Conservation (phyloP, 768 basidiomycete species). For the Lactifluus volemus region DNA sequence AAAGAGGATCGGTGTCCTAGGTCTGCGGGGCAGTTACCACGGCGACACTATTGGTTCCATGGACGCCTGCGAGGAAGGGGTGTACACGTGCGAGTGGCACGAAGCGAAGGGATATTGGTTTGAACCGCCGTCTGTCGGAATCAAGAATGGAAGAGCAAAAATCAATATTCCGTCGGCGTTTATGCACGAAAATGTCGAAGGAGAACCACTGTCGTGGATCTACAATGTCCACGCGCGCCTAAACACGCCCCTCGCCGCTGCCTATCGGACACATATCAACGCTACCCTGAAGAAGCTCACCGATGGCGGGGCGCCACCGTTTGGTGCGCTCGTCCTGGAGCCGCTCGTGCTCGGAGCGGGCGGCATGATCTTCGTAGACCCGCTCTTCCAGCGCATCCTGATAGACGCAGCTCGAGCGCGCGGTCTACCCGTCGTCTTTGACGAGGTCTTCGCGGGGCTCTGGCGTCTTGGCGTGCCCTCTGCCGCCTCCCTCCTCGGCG, state of each 20-base stretch:
- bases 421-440: slow-evolving; percentile 85
- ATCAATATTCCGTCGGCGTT: slow-evolving; percentile 49
- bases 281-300: slow-evolving; percentile 40
- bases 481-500: slow-evolving; percentile 55
- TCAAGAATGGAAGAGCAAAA: slow-evolving; percentile 48
- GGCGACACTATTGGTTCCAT: slow-evolving; percentile 97
- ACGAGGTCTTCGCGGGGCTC: slow-evolving; percentile 94
- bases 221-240: slow-evolving; percentile 67
- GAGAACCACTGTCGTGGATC: slow-evolving; percentile 43
- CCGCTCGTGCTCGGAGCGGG: slow-evolving; percentile 92
- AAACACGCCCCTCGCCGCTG: slow-evolving; percentile 46
- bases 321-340: slow-evolving; percentile 81
- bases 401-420: slow-evolving; percentile 72
- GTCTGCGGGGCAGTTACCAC: slow-evolving; percentile 89
- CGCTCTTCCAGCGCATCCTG: slow-evolving; percentile 85
- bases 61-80: slow-evolving; percentile 89
- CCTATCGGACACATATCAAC: slow-evolving; percentile 55
- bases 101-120: slow-evolving; percentile 89
- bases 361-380: slow-evolving; percentile 96
- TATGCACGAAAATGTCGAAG: slow-evolving; percentile 24
- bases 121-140: slow-evolving; percentile 72
- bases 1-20: slow-evolving; percentile 63
- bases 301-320: slow-evolving; percentile 30
- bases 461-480: slow-evolving; percentile 75
- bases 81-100: slow-evolving; percentile 96